phyloP scores from a whole-genome alignment of 2,329 filamentous ascomycete species.

The Penicillium sp. region DNA sequence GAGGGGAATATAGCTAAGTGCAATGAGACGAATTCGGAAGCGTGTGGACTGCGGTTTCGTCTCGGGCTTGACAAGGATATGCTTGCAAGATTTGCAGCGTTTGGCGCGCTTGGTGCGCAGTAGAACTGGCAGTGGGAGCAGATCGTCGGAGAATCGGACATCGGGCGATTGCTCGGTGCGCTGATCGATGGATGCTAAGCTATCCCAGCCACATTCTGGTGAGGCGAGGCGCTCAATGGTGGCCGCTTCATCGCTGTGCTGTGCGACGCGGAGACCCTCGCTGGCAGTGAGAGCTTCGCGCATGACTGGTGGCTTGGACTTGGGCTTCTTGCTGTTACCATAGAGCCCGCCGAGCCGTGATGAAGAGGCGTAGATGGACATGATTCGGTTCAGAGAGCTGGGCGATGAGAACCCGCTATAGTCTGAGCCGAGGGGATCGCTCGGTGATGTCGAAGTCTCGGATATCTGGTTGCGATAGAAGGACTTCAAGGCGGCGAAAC shows the following conservation, averaged over 20 bases:
- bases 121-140: slow-evolving; percentile 75
- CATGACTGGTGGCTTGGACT: slow-evolving; percentile 66
- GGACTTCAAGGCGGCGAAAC: slow-evolving; percentile 66
- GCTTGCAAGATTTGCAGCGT: slow-evolving; percentile 83
- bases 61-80: slow-evolving; percentile 93
- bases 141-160: slow-evolving; percentile 61
- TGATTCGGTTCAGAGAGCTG: slow-evolving; percentile 75
- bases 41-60: slow-evolving; percentile 80
- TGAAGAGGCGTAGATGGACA: slow-evolving; percentile 71
- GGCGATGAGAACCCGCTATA: slow-evolving; percentile 60
- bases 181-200: slow-evolving; percentile 53
- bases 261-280: slow-evolving; percentile 64
- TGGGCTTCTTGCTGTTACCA: slow-evolving; percentile 56
- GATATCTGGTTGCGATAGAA: slow-evolving; percentile 80
- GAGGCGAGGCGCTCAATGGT: slow-evolving; percentile 56
- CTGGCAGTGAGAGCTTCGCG: slow-evolving; percentile 65
- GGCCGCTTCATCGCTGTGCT: slow-evolving; percentile 54
- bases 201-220: slow-evolving; percentile 55
- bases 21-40: slow-evolving; percentile 88
- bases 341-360: slow-evolving; percentile 51
- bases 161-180: slow-evolving; percentile 46
- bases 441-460: slow-evolving; percentile 51
- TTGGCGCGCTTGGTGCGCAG: slow-evolving; percentile 90
- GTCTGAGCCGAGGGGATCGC: slow-evolving; percentile 49
- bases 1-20: slow-evolving; percentile 78